Base-by-base conservation (phyloP, 2,329 filamentous ascomycete genomes). In the Beauveria bassiana region DNA sequence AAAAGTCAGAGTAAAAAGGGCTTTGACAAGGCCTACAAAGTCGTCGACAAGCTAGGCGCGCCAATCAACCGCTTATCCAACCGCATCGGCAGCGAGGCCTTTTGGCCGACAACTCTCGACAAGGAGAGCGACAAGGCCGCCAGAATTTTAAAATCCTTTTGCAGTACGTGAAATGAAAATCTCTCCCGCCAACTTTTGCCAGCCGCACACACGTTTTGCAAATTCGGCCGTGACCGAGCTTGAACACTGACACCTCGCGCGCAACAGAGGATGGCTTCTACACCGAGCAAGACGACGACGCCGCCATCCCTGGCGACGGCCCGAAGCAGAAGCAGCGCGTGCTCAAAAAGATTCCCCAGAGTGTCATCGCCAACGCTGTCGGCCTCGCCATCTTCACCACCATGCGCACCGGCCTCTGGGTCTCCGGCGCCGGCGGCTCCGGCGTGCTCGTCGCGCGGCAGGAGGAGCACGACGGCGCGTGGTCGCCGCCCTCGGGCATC, bases 111-210 rank as follows among this genome's bases (percentile, higher is more conserved):
- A 60, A 87, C 88, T 1, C 79, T 96, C 65, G 92, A 96, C 71
- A 91, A 91, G 73, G 93, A 96, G 77, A 89, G 88, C 67, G 91
- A 96, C 74, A 96, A 96, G 78, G 91, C 91, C 1, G 91, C 92
- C 40, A 80, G 90, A 14, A 96, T 96, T 53, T 73, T 96, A 28
- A 85, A 84, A 70, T 89, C 86, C 65, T 97, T 97, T 74, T 96
- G 91, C 79, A 95, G 87, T 89, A 79, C 69, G 86, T 73, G 8
- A 3, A 3, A 2, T 9, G 20, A 22, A 22, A 22, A 22, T 22
- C 20, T 3, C 2, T 18, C 1, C 12, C 12, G 20, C 31, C 28
- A 8, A 34, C 1, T 1, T 14, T 34, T 34, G 12, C 31, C 10
- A 34, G 31, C 31, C 12, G 12, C 12, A 14, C 31, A 14, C 12